Percentiles rank a stretch among this genome's conserved stretches.
Conservation (phyloP, 2,329 filamentous ascomycete genomes). For the Periconia macrospinosa region DNA sequence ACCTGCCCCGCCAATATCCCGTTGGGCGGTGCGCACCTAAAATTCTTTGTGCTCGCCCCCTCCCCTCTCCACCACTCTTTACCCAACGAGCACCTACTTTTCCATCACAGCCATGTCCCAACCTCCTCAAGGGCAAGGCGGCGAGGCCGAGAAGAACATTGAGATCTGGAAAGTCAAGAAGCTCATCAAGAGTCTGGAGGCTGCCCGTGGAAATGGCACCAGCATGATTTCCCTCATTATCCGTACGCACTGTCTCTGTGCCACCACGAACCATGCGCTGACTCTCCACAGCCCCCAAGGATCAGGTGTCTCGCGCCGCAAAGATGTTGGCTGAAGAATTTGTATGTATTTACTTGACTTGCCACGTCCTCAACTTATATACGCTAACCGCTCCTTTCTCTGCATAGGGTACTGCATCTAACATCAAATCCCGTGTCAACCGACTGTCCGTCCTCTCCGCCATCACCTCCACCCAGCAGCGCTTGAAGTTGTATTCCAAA, state of each 20-base stretch:
- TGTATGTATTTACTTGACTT: constrained; percentile 57
- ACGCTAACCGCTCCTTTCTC: constrained; percentile 13
- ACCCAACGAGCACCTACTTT: constrained; percentile 7
- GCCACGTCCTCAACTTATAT: background rate
- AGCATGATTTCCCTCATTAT: constrained; percentile 99
- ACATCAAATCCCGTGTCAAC: constrained; percentile 99
- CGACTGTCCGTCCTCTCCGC: constrained; percentile 95
- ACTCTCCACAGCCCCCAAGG: constrained; percentile 77
- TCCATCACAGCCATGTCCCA: constrained; percentile 12
- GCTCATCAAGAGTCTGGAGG: constrained; percentile 97
- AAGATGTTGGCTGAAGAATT: constrained; percentile 99
- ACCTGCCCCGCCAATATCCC: constrained; percentile 6
- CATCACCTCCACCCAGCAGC: constrained; percentile 98
- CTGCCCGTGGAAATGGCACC: constrained; percentile 96
- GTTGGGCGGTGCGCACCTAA: constrained; percentile 5
- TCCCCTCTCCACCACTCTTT: constrained; percentile 5
- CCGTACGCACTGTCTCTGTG: constrained; percentile 61
- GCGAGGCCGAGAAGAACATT: constrained; percentile 97
- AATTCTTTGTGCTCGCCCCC: constrained; percentile 15
- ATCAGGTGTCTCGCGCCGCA: constrained; percentile 91
- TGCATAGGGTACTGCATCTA: constrained; percentile 86
- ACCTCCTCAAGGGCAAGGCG: constrained; percentile 59
- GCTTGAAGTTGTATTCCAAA: constrained; percentile 98
- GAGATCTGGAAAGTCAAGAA: constrained; percentile 99
- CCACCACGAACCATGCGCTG: constrained; percentile 1